Percentiles rank a stretch among this genome's conserved stretches.
Evolutionary conservation across 768 basidiomycete genomes (phyloP).

Genomic region (Sporobolomyces phaffii): DNA sequence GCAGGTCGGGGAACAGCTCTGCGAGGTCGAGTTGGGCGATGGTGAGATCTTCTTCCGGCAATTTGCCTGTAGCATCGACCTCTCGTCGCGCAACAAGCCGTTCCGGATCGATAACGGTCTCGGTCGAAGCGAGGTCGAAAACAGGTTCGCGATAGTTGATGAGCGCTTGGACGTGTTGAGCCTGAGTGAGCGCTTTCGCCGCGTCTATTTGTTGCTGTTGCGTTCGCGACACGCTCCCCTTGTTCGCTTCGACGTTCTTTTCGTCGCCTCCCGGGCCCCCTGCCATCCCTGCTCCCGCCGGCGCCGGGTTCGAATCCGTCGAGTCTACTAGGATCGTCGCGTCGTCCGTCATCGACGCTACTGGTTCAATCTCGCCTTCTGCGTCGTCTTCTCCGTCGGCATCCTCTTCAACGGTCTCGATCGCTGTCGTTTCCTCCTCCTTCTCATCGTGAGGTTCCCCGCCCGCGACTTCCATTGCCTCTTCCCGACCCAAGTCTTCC

Average conservation of each 20-base stretch:
- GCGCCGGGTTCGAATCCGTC: slow-evolving; percentile 1
- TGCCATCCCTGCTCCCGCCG: slow-evolving; percentile 16
- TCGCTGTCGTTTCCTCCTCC: slow-evolving; percentile 37
- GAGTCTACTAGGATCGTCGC: slow-evolving; percentile 6
- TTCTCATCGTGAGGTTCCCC: slow-evolving; percentile 14
- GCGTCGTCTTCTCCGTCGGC: slow-evolving; percentile 52
- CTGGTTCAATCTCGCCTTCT: slow-evolving; percentile 32
- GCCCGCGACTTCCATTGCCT: not conserved
- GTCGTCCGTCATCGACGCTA: slow-evolving; percentile 7
- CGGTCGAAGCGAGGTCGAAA: slow-evolving; percentile 29
- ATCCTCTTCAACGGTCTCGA: slow-evolving; percentile 52
- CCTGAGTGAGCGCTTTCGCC: slow-evolving; percentile 1
- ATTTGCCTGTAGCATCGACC: not conserved
- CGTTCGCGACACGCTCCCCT: slow-evolving; percentile 2
- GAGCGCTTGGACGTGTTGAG: slow-evolving; percentile 27
- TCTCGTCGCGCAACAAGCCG: slow-evolving; percentile 15
- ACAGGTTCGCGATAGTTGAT: slow-evolving; percentile 36
- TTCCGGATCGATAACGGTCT: slow-evolving; percentile 28
- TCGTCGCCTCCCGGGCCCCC: slow-evolving; percentile 23
- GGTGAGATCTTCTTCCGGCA: slow-evolving; percentile 8
- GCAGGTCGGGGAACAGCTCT: slow-evolving; percentile 77
- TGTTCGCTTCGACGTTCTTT: slow-evolving; percentile 7
- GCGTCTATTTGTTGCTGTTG: slow-evolving; percentile 11
- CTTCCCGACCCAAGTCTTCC: slow-evolving; percentile 34
- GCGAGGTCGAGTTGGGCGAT: slow-evolving; percentile 46